Base-by-base conservation (phyloP, 257 asterid genomes). In the Cordia subcordata region DNA sequence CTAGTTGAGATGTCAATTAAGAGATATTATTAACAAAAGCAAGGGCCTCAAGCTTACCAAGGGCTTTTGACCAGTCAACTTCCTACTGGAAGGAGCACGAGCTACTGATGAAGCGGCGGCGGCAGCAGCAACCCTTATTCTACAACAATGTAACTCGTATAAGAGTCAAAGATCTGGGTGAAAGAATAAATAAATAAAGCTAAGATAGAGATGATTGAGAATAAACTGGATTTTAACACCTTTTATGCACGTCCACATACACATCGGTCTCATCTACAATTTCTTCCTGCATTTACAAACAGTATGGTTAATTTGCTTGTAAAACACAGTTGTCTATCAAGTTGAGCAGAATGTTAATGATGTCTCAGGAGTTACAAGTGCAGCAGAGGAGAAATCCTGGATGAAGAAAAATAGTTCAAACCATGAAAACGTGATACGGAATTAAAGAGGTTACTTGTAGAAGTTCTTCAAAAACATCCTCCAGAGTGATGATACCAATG, bases 391-490 rank as follows among this genome's bases (percentile, higher is more conserved):
- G 35, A 27, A 27, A 27, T 27, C 35, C 35, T 27, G 35, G 35
- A 27, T 27, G 35, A 6, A 1, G 35, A 27, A 27, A 27, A 27
- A 60, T 38, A 21, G 47, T 19, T 11, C 33, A 49, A 38, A 13
- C 39, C 44, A 13, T 11, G 4, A 20, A 8, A 60, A 65, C 32
- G 15, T 42, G 1, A 42, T 42, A 42, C 10, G 15, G 15, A 42
- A 42, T 42, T 42, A 59, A 20, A 19, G 64, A 39, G 14, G 27
- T 72, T 77, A 92, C 99, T 72, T 93, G 99, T 51, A 93, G 82
- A 75, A 93, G 95, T 68, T 93, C 99, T 83, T 93, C 99, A 72
- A 93, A 93, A 37, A 93, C 97, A 68, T 93, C 99, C 72, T 93
- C 97, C 73, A 93, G 73, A 15, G 97, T 93, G 78, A 93, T 93